Evolutionary conservation across 148 eudicot genomes (phyloP).

Genomic region (Rhododendron molle): DNA sequence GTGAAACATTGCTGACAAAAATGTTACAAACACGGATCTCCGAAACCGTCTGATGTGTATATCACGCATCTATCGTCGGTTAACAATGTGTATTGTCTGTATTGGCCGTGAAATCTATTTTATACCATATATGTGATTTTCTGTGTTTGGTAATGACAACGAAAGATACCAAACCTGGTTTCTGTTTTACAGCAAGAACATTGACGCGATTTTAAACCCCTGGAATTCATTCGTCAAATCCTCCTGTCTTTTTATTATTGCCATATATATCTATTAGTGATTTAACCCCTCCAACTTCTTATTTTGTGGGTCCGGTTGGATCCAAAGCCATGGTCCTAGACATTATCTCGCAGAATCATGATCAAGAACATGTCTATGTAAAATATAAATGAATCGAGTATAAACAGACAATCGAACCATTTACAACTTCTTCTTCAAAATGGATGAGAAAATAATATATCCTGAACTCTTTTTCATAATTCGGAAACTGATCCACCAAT

Average conservation of each 20-base stretch:
- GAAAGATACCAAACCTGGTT: constrained; percentile 11
- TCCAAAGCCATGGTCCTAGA: not conserved
- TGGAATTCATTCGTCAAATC: not conserved
- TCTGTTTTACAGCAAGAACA: not conserved
- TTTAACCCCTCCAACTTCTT: not conserved
- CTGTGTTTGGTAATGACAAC: not conserved
- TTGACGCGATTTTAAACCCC: not conserved
- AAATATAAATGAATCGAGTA: not conserved
- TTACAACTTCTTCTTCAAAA: not conserved
- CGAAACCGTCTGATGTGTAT: not conserved
- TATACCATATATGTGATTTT: not conserved
- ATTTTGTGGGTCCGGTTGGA: not conserved
- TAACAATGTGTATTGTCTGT: too few relatives aligned
- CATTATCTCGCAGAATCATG: not conserved
- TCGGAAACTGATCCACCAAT: too few relatives aligned
- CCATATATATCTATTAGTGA: too few relatives aligned
- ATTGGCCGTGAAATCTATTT: not conserved
- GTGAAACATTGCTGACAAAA: not conserved
- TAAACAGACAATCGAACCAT: not conserved
- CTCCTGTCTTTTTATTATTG: not conserved
- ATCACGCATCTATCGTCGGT: not conserved
- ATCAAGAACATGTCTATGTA: not conserved
- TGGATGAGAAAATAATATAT: not conserved
- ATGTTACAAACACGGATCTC: not conserved
- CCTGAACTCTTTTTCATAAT: too few relatives aligned